Evolutionary conservation across 768 basidiomycete genomes (phyloP), one percentile per base, ranked within the genome.

Genomic region (Lactarius akahatsu): DNA sequence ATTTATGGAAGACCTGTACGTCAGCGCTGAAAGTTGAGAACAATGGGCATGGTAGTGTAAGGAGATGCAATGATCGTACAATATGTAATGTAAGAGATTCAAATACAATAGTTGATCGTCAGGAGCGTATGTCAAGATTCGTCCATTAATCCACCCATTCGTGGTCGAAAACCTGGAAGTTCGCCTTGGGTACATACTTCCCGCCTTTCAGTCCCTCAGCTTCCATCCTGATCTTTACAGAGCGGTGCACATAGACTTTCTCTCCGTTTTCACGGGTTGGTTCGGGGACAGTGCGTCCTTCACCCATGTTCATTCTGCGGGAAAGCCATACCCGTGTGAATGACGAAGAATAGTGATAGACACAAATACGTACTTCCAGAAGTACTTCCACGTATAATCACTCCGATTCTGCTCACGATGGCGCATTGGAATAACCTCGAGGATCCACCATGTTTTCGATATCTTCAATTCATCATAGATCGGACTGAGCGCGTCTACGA

Each of bases 381-480:
- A 15, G 8, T 10, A 1, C 4, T 6, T 28, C 62, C 57, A 68
- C 20, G 1, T 2, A 15, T 18, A 13, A 40, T 62, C 15, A 1
- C 32, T 5, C 36, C 64, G 20, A 36, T 30, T 38, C 57, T 65
- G 62, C 28, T 13, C n/a, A 16, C 20, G 47, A 34, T 58, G 62
- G 32, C 58, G 56, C 32, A 72, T 18, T 18, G 78, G 78, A 34
- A 80, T 20, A 5, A 79, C 61, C 74, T 92, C 90, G 36, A 92
- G 75, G 26, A 86, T 69, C 90, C 90, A 91, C 90, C 90, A 91
- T 0, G 57, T 60, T 57, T 70, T 77, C 28, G 75, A 66, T 5
- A 79, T 70, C 20, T 74, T 69, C 36, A 91, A 80, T 76, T 88
- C 82, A 74, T 91, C 89, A 63, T 85, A 83, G 4, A 80, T 73